phyloP scores from a whole-genome alignment of 2,329 filamentous ascomycete genomes.

The Stenocarpella maydis region DNA sequence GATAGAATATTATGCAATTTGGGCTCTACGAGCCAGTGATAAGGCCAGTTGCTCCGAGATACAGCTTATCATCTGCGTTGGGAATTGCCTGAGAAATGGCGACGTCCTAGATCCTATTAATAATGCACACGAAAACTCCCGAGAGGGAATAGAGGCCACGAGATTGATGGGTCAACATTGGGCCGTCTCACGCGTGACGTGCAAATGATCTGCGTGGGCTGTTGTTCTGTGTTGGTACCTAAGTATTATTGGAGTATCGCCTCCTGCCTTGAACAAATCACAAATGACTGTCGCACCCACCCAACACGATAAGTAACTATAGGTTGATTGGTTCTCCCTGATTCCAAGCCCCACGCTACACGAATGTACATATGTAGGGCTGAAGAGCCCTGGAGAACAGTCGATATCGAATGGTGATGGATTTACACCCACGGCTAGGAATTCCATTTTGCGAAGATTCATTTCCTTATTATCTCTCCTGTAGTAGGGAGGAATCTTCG shows the following conservation, averaged over 20 bases:
- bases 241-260: too few relatives aligned
- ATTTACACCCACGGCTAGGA: too few relatives aligned
- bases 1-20: neutral
- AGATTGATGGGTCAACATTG: slow-evolving; percentile 4
- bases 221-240: too few relatives aligned
- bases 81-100: neutral
- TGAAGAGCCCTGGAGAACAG: too few relatives aligned
- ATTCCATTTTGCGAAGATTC: too few relatives aligned
- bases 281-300: neutral
- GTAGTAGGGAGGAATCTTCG: too few relatives aligned
- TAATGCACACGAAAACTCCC: neutral
- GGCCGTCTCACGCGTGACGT: slow-evolving; percentile 13
- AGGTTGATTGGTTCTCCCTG: too few relatives aligned
- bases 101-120: neutral
- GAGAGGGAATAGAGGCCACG: neutral
- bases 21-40: too few relatives aligned
- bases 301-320: neutral
- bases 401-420: too few relatives aligned
- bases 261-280: neutral
- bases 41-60: neutral
- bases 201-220: neutral
- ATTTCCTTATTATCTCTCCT: too few relatives aligned
- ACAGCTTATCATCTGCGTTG: neutral
- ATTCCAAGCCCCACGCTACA: too few relatives aligned
- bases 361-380: too few relatives aligned